phyloP scores from a whole-genome alignment of 495 filamentous ascomycete genomes.

The Penicillium macrosclerotiorum region DNA sequence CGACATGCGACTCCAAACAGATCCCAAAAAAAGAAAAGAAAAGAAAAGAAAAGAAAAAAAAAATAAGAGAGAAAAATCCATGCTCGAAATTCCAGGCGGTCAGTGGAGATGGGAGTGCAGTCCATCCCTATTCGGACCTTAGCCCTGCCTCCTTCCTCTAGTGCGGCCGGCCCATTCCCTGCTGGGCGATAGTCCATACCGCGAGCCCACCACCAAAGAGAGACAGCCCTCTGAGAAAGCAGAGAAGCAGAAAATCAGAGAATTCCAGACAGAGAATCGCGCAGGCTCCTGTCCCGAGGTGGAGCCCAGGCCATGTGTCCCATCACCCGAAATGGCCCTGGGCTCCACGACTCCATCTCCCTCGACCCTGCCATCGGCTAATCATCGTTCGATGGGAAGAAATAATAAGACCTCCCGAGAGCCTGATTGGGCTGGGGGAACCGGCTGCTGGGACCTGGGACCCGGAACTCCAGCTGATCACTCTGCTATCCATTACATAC shows the following conservation, averaged over 20 bases:
- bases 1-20: conserved; percentile 4
- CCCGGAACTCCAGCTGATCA: too few relatives aligned
- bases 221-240: conserved; percentile 11
- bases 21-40: conserved; percentile 1
- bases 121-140: conserved; percentile 9
- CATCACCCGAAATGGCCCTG: conserved; percentile 16
- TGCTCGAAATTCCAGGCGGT: conserved; percentile 17
- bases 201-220: conserved; percentile 1
- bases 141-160: conserved; percentile 2
- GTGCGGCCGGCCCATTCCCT: conserved; percentile 17
- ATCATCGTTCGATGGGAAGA: conserved; percentile 4
- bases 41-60: conserved; percentile 6
- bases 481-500: background rate
- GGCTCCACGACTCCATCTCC: conserved; percentile 7
- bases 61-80: conserved; percentile 3
- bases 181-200: conserved; percentile 27
- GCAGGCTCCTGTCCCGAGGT: too few relatives aligned
- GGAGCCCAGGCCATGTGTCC: conserved; percentile 28
- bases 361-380: conserved; percentile 1
- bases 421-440: conserved; percentile 10
- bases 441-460: too few relatives aligned
- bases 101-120: conserved; percentile 13
- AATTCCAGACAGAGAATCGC: too few relatives aligned
- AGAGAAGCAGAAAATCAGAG: background rate
- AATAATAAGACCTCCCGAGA: conserved; percentile 13